Evolutionary conservation across 768 basidiomycete genomes (phyloP).

Genomic region (Austroboletus festivus): DNA sequence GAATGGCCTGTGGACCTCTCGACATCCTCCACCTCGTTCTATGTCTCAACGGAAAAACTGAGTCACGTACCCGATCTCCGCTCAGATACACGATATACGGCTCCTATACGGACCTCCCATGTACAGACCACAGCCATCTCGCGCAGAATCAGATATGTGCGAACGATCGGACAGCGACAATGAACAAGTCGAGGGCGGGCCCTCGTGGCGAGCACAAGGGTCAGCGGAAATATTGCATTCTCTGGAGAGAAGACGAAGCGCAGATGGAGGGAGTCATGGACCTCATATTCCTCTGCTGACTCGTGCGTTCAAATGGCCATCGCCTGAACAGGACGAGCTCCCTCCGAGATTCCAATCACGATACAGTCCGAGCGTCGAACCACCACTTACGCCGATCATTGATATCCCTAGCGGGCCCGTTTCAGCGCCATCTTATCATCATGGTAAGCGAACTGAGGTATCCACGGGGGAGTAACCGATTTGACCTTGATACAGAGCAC

Average conservation of each 20-base stretch:
- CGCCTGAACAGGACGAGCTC: conserved; percentile 17
- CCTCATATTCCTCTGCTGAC: conserved; percentile 14
- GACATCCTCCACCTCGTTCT: conserved; percentile 14
- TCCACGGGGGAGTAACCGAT: background rate
- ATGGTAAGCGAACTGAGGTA: conserved; percentile 16
- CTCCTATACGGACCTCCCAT: conserved; percentile 24
- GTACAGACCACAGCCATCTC: conserved; percentile 22
- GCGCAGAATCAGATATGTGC: conserved; percentile 12
- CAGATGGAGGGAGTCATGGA: conserved; percentile 10
- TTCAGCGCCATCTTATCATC: conserved; percentile 12
- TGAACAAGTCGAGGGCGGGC: conserved; percentile 45
- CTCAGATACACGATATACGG: conserved; percentile 9
- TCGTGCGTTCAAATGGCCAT: conserved; percentile 25
- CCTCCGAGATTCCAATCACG: conserved; percentile 9
- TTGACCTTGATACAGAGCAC: conserved; percentile 17
- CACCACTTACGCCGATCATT: conserved; percentile 15
- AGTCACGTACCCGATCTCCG: conserved; percentile 18
- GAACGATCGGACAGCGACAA: conserved; percentile 39
- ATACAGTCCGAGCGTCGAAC: conserved; percentile 6
- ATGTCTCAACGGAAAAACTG: conserved; percentile 14
- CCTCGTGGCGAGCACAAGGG: conserved; percentile 28
- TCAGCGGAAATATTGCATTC: conserved; percentile 7
- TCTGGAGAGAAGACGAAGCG: conserved; percentile 16
- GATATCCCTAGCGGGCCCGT: conserved; percentile 8
- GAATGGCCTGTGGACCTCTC: conserved; percentile 21